Evolutionary conservation across 2,329 filamentous ascomycete species (phyloP), one percentile per base, ranked within the genome.

Genomic region (Fusarium brevicatenulatum): DNA sequence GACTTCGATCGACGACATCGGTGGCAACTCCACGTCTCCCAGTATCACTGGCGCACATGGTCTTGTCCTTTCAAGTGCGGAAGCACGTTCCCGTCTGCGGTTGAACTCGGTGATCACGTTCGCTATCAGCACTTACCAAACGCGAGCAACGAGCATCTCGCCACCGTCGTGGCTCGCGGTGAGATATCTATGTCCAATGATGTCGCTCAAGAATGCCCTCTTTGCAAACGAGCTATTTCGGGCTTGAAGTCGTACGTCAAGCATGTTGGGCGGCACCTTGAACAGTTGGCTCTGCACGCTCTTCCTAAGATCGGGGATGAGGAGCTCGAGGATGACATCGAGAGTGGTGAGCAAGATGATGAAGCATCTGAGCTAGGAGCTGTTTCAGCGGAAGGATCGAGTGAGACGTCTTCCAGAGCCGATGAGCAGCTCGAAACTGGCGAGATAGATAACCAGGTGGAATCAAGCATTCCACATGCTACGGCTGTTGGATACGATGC

Each of bases 21-120:
- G 0, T 82, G 78, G 79, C 76, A 78, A 34, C 13, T 65, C 0
- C 80, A 82, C 18, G 60, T 76, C 12, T 18, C 58, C 0, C 68
- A 78, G 18, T 53, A 62, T 10, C 80, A 81, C 34, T 78, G 77
- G 75, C 72, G 55, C 12, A 49, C 49, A 19, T 79, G 75, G 76
- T 37, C 11, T 11, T 79, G 77, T 13, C 74, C 73, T 2, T 74
- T 70, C 15, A 53, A 53, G 4, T 79, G 37, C 16, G 23, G 4
- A 0, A 7, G 5, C 4, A 28, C 8, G 0, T 15, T 28, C 0
- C 11, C 0, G 4, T 3, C 18, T 9, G 18, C 11, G 0, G 23
- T 3, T 15, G 4, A 46, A 3, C 23, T 46, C 7, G 0, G 18
- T 0, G 23, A 25, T 7, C 43, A 46, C 5, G 13, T 46, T 28